A percentile compares a stretch with the other conserved stretches of the same genome.
phyloP scores from a whole-genome alignment of 495 filamentous ascomycete species.

The Neurospora africana region DNA sequence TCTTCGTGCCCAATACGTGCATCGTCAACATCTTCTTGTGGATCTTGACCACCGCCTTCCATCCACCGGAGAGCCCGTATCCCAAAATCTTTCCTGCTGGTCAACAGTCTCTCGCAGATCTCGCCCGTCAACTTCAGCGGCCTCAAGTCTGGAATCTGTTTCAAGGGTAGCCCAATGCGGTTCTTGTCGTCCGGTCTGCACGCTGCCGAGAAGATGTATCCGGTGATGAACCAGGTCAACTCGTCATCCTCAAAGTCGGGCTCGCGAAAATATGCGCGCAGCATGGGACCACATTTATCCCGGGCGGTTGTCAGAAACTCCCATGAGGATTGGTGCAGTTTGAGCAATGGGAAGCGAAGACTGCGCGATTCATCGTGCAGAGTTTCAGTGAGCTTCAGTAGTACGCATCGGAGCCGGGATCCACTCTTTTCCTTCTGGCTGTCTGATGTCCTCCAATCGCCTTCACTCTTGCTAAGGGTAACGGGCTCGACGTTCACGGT shows the following conservation, averaged over 20 bases:
- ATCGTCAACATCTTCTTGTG: not conserved
- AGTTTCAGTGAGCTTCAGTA: not conserved
- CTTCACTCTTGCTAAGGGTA: not conserved
- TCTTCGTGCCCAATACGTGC: not conserved
- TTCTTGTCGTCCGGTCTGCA: not conserved
- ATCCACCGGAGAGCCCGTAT: not conserved
- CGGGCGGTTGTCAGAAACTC: not conserved
- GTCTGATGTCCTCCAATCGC: not conserved
- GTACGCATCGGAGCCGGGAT: not conserved
- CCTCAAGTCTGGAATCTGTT: not conserved
- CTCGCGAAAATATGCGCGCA: not conserved
- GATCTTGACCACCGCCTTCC: not conserved
- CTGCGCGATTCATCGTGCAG: not conserved
- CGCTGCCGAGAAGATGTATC: not conserved
- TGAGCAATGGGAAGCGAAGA: not conserved
- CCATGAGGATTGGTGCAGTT: not conserved
- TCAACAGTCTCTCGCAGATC: not conserved
- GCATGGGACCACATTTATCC: not conserved
- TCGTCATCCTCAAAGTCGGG: not conserved
- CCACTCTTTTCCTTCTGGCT: not conserved
- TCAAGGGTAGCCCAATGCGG: not conserved
- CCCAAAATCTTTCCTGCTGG: not conserved
- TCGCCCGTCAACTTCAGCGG: not conserved
- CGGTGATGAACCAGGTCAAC: not conserved
- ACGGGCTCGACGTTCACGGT: not conserved